Evolutionary conservation across 2,329 filamentous ascomycete species (phyloP).

Genomic region (Ophiostoma montium): DNA sequence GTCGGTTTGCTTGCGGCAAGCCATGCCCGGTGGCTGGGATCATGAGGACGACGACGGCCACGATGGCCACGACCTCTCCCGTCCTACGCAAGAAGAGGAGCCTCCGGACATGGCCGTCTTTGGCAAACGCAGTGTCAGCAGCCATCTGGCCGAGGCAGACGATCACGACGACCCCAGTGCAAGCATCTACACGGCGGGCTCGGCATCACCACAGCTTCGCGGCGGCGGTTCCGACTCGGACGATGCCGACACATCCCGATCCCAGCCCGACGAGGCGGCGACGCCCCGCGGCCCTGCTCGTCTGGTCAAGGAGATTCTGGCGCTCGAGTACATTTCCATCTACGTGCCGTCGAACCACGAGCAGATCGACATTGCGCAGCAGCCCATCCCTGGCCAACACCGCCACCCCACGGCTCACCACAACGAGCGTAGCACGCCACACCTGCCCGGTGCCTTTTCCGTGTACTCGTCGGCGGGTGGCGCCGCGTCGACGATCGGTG

Average conservation of each 20-base stretch:
- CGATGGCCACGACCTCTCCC: neutral
- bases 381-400: neutral
- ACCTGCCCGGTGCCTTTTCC: constrained; percentile 50
- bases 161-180: neutral
- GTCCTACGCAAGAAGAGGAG: neutral
- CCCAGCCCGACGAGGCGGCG: constrained; percentile 25
- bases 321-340: constrained; percentile 35
- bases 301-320: constrained; percentile 41
- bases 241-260: constrained; percentile 4
- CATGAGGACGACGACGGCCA: constrained; percentile 14
- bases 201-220: neutral
- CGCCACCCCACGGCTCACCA: neutral
- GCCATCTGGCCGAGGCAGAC: neutral
- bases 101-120: neutral
- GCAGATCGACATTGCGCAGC: constrained; percentile 23
- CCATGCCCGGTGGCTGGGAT: constrained; percentile 40
- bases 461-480: constrained; percentile 21
- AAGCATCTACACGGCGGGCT: neutral
- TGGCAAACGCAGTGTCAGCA: neutral
- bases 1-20: constrained; percentile 17
- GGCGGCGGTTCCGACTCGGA: neutral
- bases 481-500: constrained; percentile 1
- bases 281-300: constrained; percentile 39
- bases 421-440: constrained; percentile 23
- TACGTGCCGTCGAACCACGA: constrained; percentile 39